Conservation (phyloP, 768 basidiomycete genomes). For the Suillus decipiens region DNA sequence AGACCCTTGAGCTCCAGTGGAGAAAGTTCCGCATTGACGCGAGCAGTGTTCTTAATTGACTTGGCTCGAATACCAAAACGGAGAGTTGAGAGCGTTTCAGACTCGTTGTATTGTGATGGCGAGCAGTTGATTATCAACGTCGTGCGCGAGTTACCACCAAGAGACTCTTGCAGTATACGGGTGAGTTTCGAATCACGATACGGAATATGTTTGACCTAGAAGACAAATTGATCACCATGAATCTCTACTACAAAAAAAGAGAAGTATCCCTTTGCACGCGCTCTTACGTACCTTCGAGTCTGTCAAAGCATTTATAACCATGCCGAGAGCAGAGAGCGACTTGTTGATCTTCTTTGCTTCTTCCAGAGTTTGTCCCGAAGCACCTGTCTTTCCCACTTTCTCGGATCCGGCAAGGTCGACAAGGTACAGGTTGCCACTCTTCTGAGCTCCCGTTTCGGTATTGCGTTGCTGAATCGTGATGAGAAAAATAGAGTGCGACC, state of each 20-base stretch:
- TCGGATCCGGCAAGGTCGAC: constrained; percentile 99
- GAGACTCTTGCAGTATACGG: constrained; percentile 96
- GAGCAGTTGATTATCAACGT: constrained; percentile 99
- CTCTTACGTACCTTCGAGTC: constrained; percentile 77
- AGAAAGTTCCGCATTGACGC: constrained; percentile 96
- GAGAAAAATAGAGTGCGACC: constrained; percentile 98
- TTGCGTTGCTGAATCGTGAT: constrained; percentile 97
- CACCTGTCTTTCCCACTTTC: constrained; percentile 99
- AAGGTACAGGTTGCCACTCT: constrained; percentile 95
- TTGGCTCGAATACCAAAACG: constrained; percentile 99
- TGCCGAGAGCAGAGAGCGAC: constrained; percentile 93
- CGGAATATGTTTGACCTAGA: constrained; percentile 91
- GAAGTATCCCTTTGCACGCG: constrained; percentile 2
- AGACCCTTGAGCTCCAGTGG: constrained; percentile 94
- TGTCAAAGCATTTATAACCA: constrained; percentile 99
- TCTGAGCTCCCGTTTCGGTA: constrained; percentile 92
- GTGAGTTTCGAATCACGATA: constrained; percentile 99
- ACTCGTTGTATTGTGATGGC: constrained; percentile 95
- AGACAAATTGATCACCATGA: constrained; percentile 14
- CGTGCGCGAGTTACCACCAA: constrained; percentile 92
- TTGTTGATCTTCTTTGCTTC: constrained; percentile 99
- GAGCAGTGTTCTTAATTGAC: constrained; percentile 99
- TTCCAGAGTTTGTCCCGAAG: constrained; percentile 97
- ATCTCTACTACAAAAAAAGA: not conserved
- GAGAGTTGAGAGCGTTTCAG: constrained; percentile 95